phyloP scores from a whole-genome alignment of 2,329 filamentous ascomycete species.

The Paecilomyces dactylethromorphus region DNA sequence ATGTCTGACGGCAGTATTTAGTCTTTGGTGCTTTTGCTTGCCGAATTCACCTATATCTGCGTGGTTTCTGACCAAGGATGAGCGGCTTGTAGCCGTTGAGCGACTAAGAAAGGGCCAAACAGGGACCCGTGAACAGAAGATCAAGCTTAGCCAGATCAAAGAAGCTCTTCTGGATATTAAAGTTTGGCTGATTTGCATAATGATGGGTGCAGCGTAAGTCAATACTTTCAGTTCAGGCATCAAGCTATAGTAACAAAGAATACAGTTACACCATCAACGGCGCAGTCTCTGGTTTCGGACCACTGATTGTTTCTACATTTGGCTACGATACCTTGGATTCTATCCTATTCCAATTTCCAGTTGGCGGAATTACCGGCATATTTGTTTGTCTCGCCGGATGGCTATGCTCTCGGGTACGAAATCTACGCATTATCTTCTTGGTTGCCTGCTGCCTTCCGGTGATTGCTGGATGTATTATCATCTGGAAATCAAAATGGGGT shows the following conservation, averaged over 20 bases:
- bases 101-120: conserved; percentile 57
- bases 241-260: background rate
- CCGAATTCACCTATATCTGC: conserved; percentile 61
- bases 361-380: conserved; percentile 62
- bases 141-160: conserved; percentile 54
- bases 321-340: conserved; percentile 58
- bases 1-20: conserved; percentile 57
- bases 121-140: conserved; percentile 54
- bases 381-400: conserved; percentile 62
- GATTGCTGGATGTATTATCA: conserved; percentile 66
- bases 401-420: conserved; percentile 52
- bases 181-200: conserved; percentile 57
- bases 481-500: conserved; percentile 63
- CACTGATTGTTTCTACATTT: conserved; percentile 65
- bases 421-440: conserved; percentile 61
- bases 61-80: conserved; percentile 60
- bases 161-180: conserved; percentile 57
- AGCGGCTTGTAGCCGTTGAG: conserved; percentile 60
- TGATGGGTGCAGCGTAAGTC: conserved; percentile 58
- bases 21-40: conserved; percentile 57
- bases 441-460: conserved; percentile 64
- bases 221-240: background rate
- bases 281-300: conserved; percentile 64
- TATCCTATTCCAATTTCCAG: conserved; percentile 68
- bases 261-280: conserved; percentile 61